phyloP scores from a whole-genome alignment of 1,284 basidiomycete genomes.

The Chalciporus sp. region DNA sequence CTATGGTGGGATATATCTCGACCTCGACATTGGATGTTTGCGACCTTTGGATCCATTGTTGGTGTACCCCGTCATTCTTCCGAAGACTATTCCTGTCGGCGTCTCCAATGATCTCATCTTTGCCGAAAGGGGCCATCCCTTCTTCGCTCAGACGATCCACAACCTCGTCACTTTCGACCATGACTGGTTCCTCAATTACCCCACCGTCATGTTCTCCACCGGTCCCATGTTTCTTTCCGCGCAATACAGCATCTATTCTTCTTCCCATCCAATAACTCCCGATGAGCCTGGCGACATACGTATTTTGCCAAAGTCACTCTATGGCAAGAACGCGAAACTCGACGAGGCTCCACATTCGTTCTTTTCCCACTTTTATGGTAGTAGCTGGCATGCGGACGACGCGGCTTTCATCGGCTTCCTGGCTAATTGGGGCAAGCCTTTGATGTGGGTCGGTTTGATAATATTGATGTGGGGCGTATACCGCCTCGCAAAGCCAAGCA shows the following conservation, averaged over 20 bases:
- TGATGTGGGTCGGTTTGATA: slow-evolving; percentile 82
- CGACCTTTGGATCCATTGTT: slow-evolving; percentile 90
- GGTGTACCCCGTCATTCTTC: slow-evolving; percentile 87
- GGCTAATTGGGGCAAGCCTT: slow-evolving; percentile 79
- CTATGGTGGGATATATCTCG: slow-evolving; percentile 95
- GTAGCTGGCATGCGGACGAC: slow-evolving; percentile 95
- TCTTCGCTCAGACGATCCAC: slow-evolving; percentile 93
- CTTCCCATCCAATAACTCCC: slow-evolving; percentile 66
- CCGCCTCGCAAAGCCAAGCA: slow-evolving; percentile 59
- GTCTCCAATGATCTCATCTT: slow-evolving; percentile 99
- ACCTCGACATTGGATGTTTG: slow-evolving; percentile 95
- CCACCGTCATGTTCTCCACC: slow-evolving; percentile 99
- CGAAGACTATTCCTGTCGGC: slow-evolving; percentile 95
- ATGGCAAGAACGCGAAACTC: slow-evolving; percentile 93
- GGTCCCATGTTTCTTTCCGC: slow-evolving; percentile 93
- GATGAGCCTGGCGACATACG: slow-evolving; percentile 70
- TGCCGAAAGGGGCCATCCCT: slow-evolving; percentile 81
- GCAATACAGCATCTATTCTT: slow-evolving; percentile 82
- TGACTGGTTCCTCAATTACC: slow-evolving; percentile 92
- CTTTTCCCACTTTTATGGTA: slow-evolving; percentile 96
- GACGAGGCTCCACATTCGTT: slow-evolving; percentile 89
- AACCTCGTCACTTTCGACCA: slow-evolving; percentile 93
- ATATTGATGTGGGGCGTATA: slow-evolving; percentile 72
- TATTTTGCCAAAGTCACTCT: slow-evolving; percentile 90
- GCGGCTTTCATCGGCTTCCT: slow-evolving; percentile 92